Percentiles rank a stretch among this genome's conserved stretches.
These are phyloP conservation scores for Pleurotus sapidus DNA, from an alignment of 768 basidiomycete species.

Conservation along the genomic window DNA sequence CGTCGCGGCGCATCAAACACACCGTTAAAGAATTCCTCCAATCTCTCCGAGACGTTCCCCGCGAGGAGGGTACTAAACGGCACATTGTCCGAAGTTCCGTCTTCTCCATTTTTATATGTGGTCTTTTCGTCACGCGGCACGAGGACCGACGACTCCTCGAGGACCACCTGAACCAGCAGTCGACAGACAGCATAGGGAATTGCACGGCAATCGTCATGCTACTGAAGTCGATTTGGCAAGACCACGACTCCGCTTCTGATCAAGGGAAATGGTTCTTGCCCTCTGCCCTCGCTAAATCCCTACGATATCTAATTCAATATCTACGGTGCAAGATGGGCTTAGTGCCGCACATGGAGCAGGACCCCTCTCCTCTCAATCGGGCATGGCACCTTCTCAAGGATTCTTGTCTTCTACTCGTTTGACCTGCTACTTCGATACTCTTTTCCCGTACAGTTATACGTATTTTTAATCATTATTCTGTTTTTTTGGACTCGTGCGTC, in stretches of 20 bases:
- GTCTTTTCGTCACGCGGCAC: constrained; percentile 57
- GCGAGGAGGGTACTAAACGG: constrained; percentile 29
- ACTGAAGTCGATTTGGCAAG: constrained; percentile 57
- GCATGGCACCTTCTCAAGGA: too few relatives aligned
- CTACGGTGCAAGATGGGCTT: too few relatives aligned
- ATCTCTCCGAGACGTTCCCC: constrained; percentile 37
- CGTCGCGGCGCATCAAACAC: constrained; percentile 54
- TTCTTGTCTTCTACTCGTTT: too few relatives aligned
- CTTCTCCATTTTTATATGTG: constrained; percentile 72
- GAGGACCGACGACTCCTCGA: constrained; percentile 40
- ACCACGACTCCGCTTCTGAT: constrained; percentile 22
- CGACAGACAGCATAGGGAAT: constrained; percentile 60
- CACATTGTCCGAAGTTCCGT: constrained; percentile 75
- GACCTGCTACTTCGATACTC: too few relatives aligned
- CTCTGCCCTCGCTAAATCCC: too few relatives aligned
- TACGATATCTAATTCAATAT: too few relatives aligned
- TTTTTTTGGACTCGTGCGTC: too few relatives aligned
- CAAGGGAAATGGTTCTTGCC: too few relatives aligned
- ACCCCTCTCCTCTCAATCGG: too few relatives aligned
- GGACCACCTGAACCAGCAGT: constrained; percentile 46
- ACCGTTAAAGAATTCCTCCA: constrained; percentile 52
- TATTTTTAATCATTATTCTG: too few relatives aligned
- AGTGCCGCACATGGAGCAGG: too few relatives aligned
- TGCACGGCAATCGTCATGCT: constrained; percentile 48
- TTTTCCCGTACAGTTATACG: too few relatives aligned